Conservation (phyloP, 345 rosid species). For the Noccaea bulbosa region DNA sequence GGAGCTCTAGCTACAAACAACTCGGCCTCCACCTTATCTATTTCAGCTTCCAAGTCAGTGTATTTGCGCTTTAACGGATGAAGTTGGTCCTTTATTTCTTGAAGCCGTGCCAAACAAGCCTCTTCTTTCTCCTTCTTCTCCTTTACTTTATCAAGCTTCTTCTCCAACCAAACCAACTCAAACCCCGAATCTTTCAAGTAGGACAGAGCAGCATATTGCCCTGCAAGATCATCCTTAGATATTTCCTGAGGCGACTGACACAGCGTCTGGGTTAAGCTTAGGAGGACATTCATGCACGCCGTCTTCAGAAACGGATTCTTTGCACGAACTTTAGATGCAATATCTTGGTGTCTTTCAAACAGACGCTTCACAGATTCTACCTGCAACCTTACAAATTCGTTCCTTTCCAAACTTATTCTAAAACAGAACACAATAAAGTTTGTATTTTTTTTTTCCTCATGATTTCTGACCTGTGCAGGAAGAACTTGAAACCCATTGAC, state of each 20-base stretch:
- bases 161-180: constrained; percentile 26
- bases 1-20: constrained; percentile 3
- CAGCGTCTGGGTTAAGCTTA: background rate
- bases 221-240: background rate
- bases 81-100: background rate
- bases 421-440: too few relatives aligned
- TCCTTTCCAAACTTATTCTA: too few relatives aligned
- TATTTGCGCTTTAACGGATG: background rate
- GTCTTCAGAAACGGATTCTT: background rate
- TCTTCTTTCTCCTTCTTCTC: constrained; percentile 10
- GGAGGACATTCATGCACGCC: constrained; percentile 6
- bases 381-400: too few relatives aligned
- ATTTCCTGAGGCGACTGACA: background rate
- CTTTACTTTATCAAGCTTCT: constrained; percentile 20
- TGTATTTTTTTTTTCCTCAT: too few relatives aligned
- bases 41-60: constrained; percentile 4
- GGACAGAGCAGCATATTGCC: background rate
- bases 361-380: too few relatives aligned
- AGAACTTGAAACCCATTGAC: background rate
- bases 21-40: constrained; percentile 10
- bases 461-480: background rate
- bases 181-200: constrained; percentile 17
- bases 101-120: background rate
- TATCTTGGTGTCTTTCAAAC: too few relatives aligned
- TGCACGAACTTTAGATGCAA: too few relatives aligned